These are phyloP conservation scores for Tylopilus vinaceipallidus DNA, from an alignment of 768 basidiomycete genomes.

Conservation along the genomic window DNA sequence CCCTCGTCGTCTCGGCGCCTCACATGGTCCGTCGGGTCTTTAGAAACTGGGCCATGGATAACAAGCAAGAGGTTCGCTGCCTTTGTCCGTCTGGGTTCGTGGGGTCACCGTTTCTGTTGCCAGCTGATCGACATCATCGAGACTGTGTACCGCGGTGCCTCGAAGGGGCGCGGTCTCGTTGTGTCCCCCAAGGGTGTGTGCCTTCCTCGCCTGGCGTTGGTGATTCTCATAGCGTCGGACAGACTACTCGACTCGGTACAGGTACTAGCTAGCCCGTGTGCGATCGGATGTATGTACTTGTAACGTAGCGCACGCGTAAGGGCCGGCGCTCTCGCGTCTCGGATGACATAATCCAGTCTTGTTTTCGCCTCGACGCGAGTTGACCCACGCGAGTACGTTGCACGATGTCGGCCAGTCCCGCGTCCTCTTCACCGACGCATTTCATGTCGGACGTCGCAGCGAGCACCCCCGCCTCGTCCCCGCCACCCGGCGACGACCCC, in stretches of 20 bases:
- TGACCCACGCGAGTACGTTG: too few species aligned
- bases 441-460: conserved; percentile 20
- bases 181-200: conserved; percentile 89
- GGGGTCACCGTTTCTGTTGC: not conserved
- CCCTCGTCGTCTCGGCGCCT: not conserved
- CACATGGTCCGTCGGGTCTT: not conserved
- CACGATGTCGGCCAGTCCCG: conserved; percentile 24
- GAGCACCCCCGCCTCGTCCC: conserved; percentile 30
- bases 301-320: too few species aligned
- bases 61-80: conserved; percentile 85
- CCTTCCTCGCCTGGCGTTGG: rapidly evolving
- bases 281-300: too few species aligned
- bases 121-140: conserved; percentile 97
- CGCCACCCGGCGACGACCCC: conserved; percentile 19
- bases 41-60: conserved; percentile 99
- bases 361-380: too few species aligned
- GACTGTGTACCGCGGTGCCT: conserved; percentile 96
- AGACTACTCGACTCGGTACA: conserved; percentile 84
- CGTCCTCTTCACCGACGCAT: conserved; percentile 9
- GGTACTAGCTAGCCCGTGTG: conserved; percentile 59
- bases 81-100: not conserved
- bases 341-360: conserved; percentile 27
- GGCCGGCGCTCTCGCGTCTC: conserved; percentile 28
- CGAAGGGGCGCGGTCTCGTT: conserved; percentile 96
- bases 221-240: not conserved